Conservation (phyloP, 73 alveolate species). For the Diophrys sp. region DNA sequence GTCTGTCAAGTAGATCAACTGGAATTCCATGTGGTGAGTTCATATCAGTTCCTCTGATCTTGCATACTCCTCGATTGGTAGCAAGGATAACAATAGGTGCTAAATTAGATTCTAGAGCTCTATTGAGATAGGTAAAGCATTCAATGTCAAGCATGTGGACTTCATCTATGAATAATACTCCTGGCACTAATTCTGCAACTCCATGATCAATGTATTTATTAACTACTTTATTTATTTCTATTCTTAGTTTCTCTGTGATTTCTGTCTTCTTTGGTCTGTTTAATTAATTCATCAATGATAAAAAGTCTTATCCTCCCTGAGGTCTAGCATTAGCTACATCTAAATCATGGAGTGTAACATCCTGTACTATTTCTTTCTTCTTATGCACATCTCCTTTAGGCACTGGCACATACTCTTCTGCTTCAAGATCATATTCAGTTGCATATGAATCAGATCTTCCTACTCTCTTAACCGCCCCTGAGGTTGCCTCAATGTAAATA, state of each 20-base stretch:
- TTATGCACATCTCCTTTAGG: constrained; percentile 99
- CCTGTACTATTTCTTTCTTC: constrained; percentile 99
- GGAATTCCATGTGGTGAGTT: constrained; percentile 99
- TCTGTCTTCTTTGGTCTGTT: constrained; percentile 99
- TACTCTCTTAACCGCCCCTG: constrained; percentile 99
- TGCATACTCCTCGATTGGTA: constrained; percentile 96
- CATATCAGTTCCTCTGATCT: constrained; percentile 99
- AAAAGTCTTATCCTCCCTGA: constrained; percentile 99
- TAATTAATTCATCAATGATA: constrained; percentile 97
- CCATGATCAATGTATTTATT: constrained; percentile 99
- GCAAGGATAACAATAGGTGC: constrained; percentile 99
- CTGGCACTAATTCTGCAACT: constrained; percentile 99
- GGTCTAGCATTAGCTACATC: constrained; percentile 99
- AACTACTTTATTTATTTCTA: constrained; percentile 98
- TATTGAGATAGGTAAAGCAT: constrained; percentile 98
- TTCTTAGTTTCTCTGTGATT: constrained; percentile 98
- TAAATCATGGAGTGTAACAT: constrained; percentile 98
- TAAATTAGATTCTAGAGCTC: constrained; percentile 96
- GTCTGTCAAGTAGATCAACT: constrained; percentile 96
- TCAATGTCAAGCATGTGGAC: constrained; percentile 99
- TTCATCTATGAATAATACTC: constrained; percentile 99
- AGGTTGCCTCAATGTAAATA: constrained; percentile 98
- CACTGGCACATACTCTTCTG: constrained; percentile 99
- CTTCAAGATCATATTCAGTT: constrained; percentile 99
- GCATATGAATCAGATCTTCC: constrained; percentile 99